Conservation (phyloP, 768 basidiomycete species). For the Terana coerulea region DNA sequence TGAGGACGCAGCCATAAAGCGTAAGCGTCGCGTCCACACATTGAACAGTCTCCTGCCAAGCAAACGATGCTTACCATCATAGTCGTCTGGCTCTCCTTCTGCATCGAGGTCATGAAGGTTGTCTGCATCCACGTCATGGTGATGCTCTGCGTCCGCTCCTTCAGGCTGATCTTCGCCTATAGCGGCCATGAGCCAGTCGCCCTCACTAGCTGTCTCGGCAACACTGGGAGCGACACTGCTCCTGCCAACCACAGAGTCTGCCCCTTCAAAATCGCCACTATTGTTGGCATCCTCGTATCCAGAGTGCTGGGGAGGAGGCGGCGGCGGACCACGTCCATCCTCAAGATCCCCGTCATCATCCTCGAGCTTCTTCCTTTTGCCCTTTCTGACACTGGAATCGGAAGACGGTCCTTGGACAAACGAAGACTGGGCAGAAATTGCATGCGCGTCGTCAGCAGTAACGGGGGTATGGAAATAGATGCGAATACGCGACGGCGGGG, state of each 20-base stretch:
- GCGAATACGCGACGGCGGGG: constrained; percentile 76
- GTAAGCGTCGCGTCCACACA: constrained; percentile 27
- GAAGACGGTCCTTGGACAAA: constrained; percentile 36
- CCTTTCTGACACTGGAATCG: constrained; percentile 60
- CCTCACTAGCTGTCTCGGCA: constrained; percentile 63
- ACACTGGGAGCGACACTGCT: constrained; percentile 66
- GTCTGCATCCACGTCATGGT: constrained; percentile 18
- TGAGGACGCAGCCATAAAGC: constrained; percentile 40
- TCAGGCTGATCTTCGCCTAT: constrained; percentile 72
- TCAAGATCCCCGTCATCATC: constrained; percentile 83
- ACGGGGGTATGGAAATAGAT: constrained; percentile 93
- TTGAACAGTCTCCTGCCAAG: constrained; percentile 19
- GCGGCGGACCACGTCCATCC: constrained; percentile 64
- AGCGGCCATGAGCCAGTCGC: constrained; percentile 87
- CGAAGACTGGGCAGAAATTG: constrained; percentile 60
- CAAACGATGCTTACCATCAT: constrained; percentile 31
- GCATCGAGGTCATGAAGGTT: constrained; percentile 20
- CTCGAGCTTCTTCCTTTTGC: constrained; percentile 86
- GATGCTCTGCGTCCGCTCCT: constrained; percentile 25
- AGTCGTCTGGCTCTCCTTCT: constrained; percentile 26
- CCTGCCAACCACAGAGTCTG: constrained; percentile 39
- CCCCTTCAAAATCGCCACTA: constrained; percentile 33
- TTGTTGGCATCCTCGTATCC: constrained; percentile 46
- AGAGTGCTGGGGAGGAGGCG: constrained; percentile 49
- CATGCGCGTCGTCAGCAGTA: constrained; percentile 74